Evolutionary conservation across 2,329 filamentous ascomycete genomes (phyloP).

Genomic region (Neopestalotiopsis rosae): DNA sequence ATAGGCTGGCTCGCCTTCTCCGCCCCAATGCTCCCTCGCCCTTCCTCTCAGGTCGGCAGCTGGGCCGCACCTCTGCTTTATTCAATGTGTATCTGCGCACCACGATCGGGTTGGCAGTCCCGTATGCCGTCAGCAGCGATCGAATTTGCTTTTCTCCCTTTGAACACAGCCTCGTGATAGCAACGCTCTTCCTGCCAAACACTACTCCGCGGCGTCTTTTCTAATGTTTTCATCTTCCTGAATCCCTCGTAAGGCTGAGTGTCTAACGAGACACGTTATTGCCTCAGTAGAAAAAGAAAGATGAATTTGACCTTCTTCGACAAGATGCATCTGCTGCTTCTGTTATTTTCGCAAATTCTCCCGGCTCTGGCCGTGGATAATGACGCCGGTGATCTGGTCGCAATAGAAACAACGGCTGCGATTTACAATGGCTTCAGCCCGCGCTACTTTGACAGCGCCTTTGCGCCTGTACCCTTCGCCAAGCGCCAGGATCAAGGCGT

Average conservation of each 20-base stretch:
- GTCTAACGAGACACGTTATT: conserved; percentile 8
- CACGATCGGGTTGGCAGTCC: background rate
- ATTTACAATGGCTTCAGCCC: conserved; percentile 15
- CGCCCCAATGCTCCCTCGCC: background rate
- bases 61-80: background rate
- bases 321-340: background rate
- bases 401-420: background rate
- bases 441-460: conserved; percentile 12
- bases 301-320: background rate
- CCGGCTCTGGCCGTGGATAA: conserved; percentile 1
- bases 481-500: conserved; percentile 6
- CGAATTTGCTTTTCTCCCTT: background rate
- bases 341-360: background rate
- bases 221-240: background rate
- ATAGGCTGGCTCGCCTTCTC: background rate
- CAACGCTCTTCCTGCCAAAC: background rate
- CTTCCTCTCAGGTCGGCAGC: background rate
- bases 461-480: conserved; percentile 1
- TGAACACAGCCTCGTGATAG: background rate
- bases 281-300: background rate
- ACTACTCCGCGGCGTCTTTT: background rate
- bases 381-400: background rate
- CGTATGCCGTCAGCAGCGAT: background rate
- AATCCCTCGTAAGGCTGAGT: background rate
- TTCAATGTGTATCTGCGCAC: background rate